Evolutionary conservation across 345 rosid species (phyloP).

Genomic region (Punica granatum): DNA sequence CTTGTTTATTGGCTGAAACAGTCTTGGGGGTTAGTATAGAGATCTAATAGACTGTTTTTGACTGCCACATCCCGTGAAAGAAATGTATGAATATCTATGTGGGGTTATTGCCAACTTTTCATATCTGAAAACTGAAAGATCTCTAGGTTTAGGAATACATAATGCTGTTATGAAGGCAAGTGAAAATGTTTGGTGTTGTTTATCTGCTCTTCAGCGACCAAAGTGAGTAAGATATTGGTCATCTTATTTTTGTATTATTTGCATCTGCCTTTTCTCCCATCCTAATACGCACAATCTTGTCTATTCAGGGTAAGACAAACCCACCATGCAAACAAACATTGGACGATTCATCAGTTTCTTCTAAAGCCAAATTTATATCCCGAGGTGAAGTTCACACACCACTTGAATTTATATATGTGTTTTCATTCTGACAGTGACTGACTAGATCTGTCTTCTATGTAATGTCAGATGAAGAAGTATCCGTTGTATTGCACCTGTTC

Average conservation of each 20-base stretch:
- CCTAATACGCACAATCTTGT: background rate
- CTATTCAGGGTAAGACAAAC: constrained; percentile 1
- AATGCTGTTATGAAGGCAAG: too few relatives aligned
- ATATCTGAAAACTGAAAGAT: background rate
- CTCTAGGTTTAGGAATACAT: background rate
- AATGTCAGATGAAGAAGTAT: constrained; percentile 60
- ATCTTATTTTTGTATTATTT: too few relatives aligned
- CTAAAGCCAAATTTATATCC: constrained; percentile 20
- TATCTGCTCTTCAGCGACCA: background rate
- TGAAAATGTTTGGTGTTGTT: background rate
- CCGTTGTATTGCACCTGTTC: constrained; percentile 65
- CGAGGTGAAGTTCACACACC: constrained; percentile 26
- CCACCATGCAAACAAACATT: background rate
- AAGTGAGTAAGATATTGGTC: too few relatives aligned
- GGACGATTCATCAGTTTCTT: constrained; percentile 20
- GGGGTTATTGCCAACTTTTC: background rate
- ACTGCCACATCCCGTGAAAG: background rate
- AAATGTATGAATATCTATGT: background rate
- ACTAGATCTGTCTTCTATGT: constrained; percentile 16
- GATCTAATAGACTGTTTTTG: background rate
- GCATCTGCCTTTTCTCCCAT: background rate
- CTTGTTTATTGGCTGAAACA: background rate
- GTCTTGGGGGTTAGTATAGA: background rate
- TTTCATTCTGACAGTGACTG: constrained; percentile 3
- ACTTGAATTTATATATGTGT: constrained; percentile 8